Evolutionary conservation across 306 rosid genomes (phyloP).

Genomic region (Senna tora): DNA sequence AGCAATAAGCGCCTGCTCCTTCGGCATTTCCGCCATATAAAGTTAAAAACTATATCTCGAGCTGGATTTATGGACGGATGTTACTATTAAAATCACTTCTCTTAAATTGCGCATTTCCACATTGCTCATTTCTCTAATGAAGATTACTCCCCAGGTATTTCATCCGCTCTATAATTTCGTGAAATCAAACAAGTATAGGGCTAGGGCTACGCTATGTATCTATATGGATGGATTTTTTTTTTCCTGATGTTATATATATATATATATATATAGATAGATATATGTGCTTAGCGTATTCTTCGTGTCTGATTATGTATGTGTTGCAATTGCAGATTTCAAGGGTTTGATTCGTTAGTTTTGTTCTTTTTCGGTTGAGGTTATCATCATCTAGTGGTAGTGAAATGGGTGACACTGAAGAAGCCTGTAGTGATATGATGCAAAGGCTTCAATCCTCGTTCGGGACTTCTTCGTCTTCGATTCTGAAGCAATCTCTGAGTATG

Average conservation of each 20-base stretch:
- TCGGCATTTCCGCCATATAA: constrained; percentile 69
- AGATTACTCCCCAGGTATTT: constrained; percentile 18
- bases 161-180: constrained; percentile 8
- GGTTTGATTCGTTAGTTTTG: constrained; percentile 18
- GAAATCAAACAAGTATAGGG: background rate
- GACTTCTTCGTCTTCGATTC: constrained; percentile 62
- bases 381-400: background rate
- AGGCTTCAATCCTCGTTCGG: constrained; percentile 75
- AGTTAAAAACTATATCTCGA: too few species aligned
- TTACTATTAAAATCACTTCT: too few species aligned
- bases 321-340: constrained; percentile 37
- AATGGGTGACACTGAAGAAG: constrained; percentile 84
- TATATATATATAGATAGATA: too few species aligned
- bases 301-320: background rate
- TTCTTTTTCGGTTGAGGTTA: constrained; percentile 5
- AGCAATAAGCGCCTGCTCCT: constrained; percentile 60
- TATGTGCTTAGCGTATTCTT: background rate
- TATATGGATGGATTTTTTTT: too few species aligned
- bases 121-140: constrained; percentile 20
- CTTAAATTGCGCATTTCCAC: constrained; percentile 12
- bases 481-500: constrained; percentile 60
- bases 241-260: too few species aligned
- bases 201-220: too few species aligned
- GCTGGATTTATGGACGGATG: constrained; percentile 23
- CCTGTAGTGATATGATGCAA: constrained; percentile 58